Conservation (phyloP, 495 filamentous ascomycete genomes). For the Penicillium paxilli region DNA sequence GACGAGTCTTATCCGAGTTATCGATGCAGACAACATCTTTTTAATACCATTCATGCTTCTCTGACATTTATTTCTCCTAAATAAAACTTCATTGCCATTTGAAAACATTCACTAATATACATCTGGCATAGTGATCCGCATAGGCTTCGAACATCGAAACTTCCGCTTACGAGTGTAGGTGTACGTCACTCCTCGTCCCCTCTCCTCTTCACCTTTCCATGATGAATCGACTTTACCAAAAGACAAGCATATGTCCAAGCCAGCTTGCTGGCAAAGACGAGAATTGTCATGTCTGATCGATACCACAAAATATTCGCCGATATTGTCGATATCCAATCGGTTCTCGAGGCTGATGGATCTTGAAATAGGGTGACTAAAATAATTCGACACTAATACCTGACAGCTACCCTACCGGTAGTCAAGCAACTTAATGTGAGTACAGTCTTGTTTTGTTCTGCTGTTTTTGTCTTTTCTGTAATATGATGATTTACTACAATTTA, state of each 20-base stretch:
- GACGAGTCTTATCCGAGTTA: conserved; percentile 64
- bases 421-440: conserved; percentile 24
- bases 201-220: conserved; percentile 24
- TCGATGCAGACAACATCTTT: conserved; percentile 58
- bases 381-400: not conserved
- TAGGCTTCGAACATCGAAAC: not conserved
- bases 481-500: conserved; percentile 75
- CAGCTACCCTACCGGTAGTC: not conserved
- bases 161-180: conserved; percentile 14
- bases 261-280: conserved; percentile 50
- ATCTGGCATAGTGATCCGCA: conserved; percentile 10
- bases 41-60: conserved; percentile 61
- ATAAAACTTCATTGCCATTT: conserved; percentile 11
- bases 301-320: conserved; percentile 17
- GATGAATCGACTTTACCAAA: conserved; percentile 54
- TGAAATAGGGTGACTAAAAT: conserved; percentile 5
- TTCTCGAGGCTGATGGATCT: conserved; percentile 32
- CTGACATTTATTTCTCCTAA: conserved; percentile 35
- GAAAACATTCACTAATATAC: conserved; percentile 26
- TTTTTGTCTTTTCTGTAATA: conserved; percentile 37
- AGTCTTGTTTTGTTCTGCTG: conserved; percentile 1
- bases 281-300: conserved; percentile 49
- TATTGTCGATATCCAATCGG: conserved; percentile 18
- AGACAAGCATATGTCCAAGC: conserved; percentile 66
- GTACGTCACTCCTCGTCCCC: conserved; percentile 32